Conservation (phyloP, 768 basidiomycete genomes). For the Bullera alba region DNA sequence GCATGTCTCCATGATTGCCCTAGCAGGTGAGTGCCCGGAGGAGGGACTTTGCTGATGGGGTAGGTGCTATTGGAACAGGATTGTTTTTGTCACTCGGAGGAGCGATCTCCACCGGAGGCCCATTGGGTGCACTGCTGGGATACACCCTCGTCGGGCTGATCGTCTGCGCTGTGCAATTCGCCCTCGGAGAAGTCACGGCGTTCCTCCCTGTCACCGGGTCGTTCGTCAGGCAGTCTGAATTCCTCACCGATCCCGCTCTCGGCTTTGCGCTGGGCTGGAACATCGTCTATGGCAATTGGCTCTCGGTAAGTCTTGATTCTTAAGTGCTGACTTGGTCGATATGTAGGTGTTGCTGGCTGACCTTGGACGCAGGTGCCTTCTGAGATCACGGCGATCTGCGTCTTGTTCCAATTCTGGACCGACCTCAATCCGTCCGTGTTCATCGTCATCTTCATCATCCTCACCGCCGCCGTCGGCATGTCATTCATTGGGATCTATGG, state of each 20-base stretch:
- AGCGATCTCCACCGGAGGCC: slow-evolving; percentile 12
- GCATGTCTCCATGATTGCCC: slow-evolving; percentile 23
- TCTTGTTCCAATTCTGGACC: neutral
- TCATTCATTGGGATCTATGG: slow-evolving; percentile 15
- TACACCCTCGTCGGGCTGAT: slow-evolving; percentile 48
- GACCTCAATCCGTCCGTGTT: slow-evolving; percentile 6
- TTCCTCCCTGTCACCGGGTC: slow-evolving; percentile 20
- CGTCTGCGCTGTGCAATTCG: slow-evolving; percentile 50
- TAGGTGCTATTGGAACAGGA: slow-evolving; percentile 27
- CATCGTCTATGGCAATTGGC: slow-evolving; percentile 9
- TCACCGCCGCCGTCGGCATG: slow-evolving; percentile 10
- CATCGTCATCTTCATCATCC: slow-evolving; percentile 15
- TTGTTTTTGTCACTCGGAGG: slow-evolving; percentile 13
- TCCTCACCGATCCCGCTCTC: slow-evolving; percentile 24
- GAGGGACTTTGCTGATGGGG: no score
- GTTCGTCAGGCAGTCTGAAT: slow-evolving; percentile 14
- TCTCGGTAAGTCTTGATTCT: neutral
- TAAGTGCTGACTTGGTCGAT: neutral
- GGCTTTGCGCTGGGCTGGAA: slow-evolving; percentile 31
- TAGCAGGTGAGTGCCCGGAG: no score
- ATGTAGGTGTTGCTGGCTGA: no score
- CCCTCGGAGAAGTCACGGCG: slow-evolving; percentile 60
- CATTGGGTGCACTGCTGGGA: slow-evolving; percentile 11
- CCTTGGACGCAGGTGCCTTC: neutral
- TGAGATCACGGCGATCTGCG: neutral